These are phyloP conservation scores for Urochloa ruziziensis DNA, from an alignment of 176 grass and related monocot genomes.

Conservation along the genomic window DNA sequence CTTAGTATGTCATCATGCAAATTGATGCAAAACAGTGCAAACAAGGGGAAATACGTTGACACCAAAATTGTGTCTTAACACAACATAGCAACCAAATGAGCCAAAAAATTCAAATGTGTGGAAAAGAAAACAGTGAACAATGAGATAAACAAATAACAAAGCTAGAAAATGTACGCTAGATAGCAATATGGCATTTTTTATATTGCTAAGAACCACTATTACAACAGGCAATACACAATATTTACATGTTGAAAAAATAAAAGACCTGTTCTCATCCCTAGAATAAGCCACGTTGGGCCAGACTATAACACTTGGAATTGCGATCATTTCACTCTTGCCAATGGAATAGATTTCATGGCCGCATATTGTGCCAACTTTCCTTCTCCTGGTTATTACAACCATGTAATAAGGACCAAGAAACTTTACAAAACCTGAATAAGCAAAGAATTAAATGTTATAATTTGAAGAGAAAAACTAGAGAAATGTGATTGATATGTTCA, in stretches of 20 bases:
- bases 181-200: slow-evolving; percentile 18
- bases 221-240: slow-evolving; percentile 60
- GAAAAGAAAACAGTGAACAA: neutral
- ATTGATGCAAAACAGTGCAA: neutral
- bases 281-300: slow-evolving; percentile 84
- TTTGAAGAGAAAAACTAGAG: slow-evolving; percentile 7
- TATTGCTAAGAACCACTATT: slow-evolving; percentile 46
- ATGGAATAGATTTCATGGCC: slow-evolving; percentile 81
- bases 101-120: neutral
- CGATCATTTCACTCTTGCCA: slow-evolving; percentile 77
- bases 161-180: slow-evolving; percentile 28
- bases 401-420: slow-evolving; percentile 98
- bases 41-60: neutral
- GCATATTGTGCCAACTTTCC: slow-evolving; percentile 87
- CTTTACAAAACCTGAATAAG: slow-evolving; percentile 79
- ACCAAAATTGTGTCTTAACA: neutral
- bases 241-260: slow-evolving; percentile 74
- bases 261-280: slow-evolving; percentile 99
- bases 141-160: slow-evolving; percentile 21
- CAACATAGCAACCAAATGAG: slow-evolving; percentile 33
- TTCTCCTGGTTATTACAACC: slow-evolving; percentile 91
- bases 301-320: slow-evolving; percentile 78
- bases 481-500: slow-evolving; percentile 7
- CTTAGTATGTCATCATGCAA: slow-evolving; percentile 22
- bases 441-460: slow-evolving; percentile 34